Base-by-base conservation (phyloP, 257 asterid species). In the Schizonepeta tenuifolia region DNA sequence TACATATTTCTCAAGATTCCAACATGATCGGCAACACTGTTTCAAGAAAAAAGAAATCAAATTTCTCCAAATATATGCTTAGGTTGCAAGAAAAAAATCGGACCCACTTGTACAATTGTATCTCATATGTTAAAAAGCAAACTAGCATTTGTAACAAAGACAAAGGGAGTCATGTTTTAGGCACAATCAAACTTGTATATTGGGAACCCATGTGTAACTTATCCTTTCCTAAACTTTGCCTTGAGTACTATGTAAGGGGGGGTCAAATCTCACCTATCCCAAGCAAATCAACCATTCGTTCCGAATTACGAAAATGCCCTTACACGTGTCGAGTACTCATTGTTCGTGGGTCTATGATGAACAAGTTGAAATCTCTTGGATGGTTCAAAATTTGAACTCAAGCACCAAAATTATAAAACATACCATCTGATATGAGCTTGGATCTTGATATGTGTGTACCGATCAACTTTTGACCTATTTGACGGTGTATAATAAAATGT, bases 1-100 rank as follows among this genome's bases (percentile, higher is more conserved):
- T 71, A 62, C 70, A 44, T 51, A 53, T 76, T 69, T 73, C 81
- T 82, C 76, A 75, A 65, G 74, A 75, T 75, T 80, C 84, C 92
- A 86, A 77, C 49, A 73, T 70, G 86, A 77, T 77, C 43, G 69
- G 84, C 77, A 46, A 57, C 72, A 74, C 76, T 62, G 70, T 72
- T 78, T 77, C 56, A 13, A 67, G 85, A 73, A 79, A 81, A 70
- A 69, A 73, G 31, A 69, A 78, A 73, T 68, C 69, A 54, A 70
- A 73, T 77, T 72, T 55, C 62, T 70, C 63, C 67, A 78, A 81
- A 82, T 61, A 65, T 64, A 70, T 65, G 79, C 68, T 65, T 33
- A 17, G 77, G 75, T 73, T 58, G 64, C 14, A 58, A 58, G 78
- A 82, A 70, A 62, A 74, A 53, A 81, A 82, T 81, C 84, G 54